Conservation (phyloP, 2,329 filamentous ascomycete species). For the Akanthomyces uredinophilus region DNA sequence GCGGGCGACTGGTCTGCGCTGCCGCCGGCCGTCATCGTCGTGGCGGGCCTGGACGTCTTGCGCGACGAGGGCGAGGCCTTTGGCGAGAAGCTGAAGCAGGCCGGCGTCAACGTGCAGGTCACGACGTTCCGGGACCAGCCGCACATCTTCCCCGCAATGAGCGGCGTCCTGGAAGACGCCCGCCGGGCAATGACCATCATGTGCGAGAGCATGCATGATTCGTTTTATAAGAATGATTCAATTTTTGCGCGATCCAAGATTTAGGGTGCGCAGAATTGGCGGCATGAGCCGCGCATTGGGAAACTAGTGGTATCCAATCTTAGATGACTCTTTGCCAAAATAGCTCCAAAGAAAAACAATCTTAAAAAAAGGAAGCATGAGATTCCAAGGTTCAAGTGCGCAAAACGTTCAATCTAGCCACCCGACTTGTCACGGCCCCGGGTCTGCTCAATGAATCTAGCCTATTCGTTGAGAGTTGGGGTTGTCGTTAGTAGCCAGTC, state of each 20-base stretch:
- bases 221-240: not conserved
- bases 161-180: slow-evolving; percentile 47
- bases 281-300: not conserved
- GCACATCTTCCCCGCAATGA: slow-evolving; percentile 56
- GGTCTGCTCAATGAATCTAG: not conserved
- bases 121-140: slow-evolving; percentile 50
- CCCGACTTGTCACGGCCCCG: not conserved
- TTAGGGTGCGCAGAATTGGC: not conserved
- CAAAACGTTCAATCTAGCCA: not conserved
- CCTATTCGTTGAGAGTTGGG: not conserved
- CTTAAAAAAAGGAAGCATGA: no score
- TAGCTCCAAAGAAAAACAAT: no score
- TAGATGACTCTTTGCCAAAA: no score
- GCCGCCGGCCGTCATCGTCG: slow-evolving; percentile 41
- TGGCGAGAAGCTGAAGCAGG: slow-evolving; percentile 39
- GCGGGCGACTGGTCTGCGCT: slow-evolving; percentile 10
- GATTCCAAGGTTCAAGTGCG: not conserved
- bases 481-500: not conserved
- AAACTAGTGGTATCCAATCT: no score
- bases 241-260: not conserved
- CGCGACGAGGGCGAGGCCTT: slow-evolving; percentile 49
- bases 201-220: slow-evolving; percentile 23
- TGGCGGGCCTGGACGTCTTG: slow-evolving; percentile 53
- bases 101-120: slow-evolving; percentile 43
- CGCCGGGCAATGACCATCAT: slow-evolving; percentile 43